Evolutionary conservation across 306 rosid genomes (phyloP).

Genomic region (Lathyrus oleraceus): DNA sequence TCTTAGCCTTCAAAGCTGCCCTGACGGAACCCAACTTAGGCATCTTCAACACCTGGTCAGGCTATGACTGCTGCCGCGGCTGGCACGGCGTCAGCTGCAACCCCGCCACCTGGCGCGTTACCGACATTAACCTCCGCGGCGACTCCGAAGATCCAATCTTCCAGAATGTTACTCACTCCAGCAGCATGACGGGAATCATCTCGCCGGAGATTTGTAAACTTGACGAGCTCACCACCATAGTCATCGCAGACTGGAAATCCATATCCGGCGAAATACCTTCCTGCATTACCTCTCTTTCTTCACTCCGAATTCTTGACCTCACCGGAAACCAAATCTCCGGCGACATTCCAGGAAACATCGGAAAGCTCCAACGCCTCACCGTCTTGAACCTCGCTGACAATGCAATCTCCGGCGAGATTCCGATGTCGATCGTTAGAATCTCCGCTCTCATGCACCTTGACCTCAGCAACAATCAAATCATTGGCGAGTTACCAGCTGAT

Average conservation of each 20-base stretch:
- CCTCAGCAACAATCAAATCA: slow-evolving; percentile 57
- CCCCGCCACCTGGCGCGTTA: slow-evolving; percentile 57
- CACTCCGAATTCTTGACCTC: slow-evolving; percentile 69
- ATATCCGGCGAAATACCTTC: slow-evolving; percentile 69
- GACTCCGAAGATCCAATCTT: slow-evolving; percentile 77
- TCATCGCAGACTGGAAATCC: slow-evolving; percentile 86
- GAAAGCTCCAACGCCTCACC: slow-evolving; percentile 45
- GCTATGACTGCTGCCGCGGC: slow-evolving; percentile 60
- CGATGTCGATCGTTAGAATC: slow-evolving; percentile 50
- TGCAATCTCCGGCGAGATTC: slow-evolving; percentile 57
- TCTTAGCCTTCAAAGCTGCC: slow-evolving; percentile 57
- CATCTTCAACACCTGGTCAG: slow-evolving; percentile 69
- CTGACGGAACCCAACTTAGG: slow-evolving; percentile 74
- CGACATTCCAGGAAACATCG: slow-evolving; percentile 57
- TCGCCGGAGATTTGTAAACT: slow-evolving; percentile 74
- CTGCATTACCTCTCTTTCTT: slow-evolving; percentile 61
- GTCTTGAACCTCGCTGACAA: slow-evolving; percentile 71
- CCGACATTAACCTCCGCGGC: slow-evolving; percentile 82
- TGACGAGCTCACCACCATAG: slow-evolving; percentile 51
- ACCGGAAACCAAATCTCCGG: slow-evolving; percentile 68
- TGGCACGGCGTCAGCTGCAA: slow-evolving; percentile 85
- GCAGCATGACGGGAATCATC: slow-evolving; percentile 72
- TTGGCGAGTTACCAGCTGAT: slow-evolving; percentile 57
- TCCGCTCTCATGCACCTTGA: slow-evolving; percentile 64
- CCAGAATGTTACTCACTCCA: slow-evolving; percentile 54